Conservation (phyloP, 2,329 filamentous ascomycete genomes). For the Xylaria sp. region DNA sequence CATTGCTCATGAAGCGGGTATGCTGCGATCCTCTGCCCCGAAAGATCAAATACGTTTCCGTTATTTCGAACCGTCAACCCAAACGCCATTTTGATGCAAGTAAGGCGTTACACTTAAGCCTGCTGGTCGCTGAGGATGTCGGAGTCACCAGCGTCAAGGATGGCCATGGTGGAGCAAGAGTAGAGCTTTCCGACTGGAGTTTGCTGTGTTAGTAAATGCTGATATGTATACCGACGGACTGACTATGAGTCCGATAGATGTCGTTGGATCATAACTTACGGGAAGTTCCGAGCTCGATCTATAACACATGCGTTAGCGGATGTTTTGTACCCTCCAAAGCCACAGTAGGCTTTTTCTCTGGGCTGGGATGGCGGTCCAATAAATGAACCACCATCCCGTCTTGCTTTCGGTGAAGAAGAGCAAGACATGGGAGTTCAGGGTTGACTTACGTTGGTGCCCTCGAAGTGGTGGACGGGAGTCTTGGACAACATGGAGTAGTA, state of each 20-base stretch:
- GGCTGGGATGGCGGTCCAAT: slow-evolving; percentile 39
- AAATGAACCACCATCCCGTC: slow-evolving; percentile 5
- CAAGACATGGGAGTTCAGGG: not conserved
- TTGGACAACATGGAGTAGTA: slow-evolving; percentile 92
- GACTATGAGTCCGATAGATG: not conserved
- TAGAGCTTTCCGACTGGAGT: slow-evolving; percentile 90
- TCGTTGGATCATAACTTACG: slow-evolving; percentile 14
- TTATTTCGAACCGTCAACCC: slow-evolving; percentile 28
- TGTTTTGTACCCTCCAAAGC: slow-evolving; percentile 80
- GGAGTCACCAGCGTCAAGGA: slow-evolving; percentile 95
- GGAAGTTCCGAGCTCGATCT: slow-evolving; percentile 91
- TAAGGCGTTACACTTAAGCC: slow-evolving; percentile 42
- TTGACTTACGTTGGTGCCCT: slow-evolving; percentile 92
- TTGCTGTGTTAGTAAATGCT: slow-evolving; percentile 14
- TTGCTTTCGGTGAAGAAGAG: slow-evolving; percentile 1
- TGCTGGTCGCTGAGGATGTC: slow-evolving; percentile 84
- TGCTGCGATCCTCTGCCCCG: slow-evolving; percentile 11
- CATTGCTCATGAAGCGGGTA: slow-evolving; percentile 13
- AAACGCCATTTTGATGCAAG: slow-evolving; percentile 29
- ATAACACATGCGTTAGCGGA: slow-evolving; percentile 46
- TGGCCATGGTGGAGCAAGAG: slow-evolving; percentile 94
- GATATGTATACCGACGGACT: not conserved
- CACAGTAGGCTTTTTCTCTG: slow-evolving; percentile 83
- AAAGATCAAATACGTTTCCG: slow-evolving; percentile 21
- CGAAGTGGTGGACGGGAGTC: slow-evolving; percentile 95